phyloP scores from a whole-genome alignment of 495 filamentous ascomycete genomes.

The Penicillium waksmanii region DNA sequence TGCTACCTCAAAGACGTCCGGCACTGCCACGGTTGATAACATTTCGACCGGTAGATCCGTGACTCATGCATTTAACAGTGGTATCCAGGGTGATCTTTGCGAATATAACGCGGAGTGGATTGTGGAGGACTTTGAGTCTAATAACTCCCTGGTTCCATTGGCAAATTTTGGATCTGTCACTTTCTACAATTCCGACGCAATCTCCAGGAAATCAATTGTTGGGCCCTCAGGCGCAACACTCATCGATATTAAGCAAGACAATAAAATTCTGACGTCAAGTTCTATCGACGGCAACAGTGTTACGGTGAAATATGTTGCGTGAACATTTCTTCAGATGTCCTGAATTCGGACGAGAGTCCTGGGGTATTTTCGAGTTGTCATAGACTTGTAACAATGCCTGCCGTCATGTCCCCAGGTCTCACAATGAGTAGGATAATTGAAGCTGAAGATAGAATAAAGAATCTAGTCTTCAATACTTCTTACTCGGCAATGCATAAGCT shows the following conservation, averaged over 20 bases:
- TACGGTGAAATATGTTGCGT: constrained; percentile 21
- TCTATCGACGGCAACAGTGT: constrained; percentile 33
- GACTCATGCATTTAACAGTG: constrained; percentile 47
- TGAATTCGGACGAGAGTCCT: too few species aligned
- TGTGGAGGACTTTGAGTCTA: constrained; percentile 58
- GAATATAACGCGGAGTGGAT: constrained; percentile 63
- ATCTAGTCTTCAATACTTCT: too few species aligned
- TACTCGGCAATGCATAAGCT: too few species aligned
- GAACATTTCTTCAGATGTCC: too few species aligned
- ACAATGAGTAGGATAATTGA: too few species aligned
- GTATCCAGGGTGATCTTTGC: constrained; percentile 28
- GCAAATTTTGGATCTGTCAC: constrained; percentile 55
- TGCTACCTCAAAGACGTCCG: constrained; percentile 46
- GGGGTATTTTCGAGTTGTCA: too few species aligned
- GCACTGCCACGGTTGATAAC: constrained; percentile 56
- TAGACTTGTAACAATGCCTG: too few species aligned
- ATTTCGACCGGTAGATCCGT: constrained; percentile 52
- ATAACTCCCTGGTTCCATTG: constrained; percentile 49
- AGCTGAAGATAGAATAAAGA: too few species aligned
- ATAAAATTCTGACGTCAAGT: constrained; percentile 45
- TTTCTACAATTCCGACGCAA: constrained; percentile 45
- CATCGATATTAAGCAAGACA: constrained; percentile 51
- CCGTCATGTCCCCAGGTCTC: too few species aligned
- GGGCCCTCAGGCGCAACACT: constrained; percentile 44
- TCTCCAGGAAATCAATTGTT: constrained; percentile 22